A percentile compares a stretch with the other conserved stretches of the same genome.
phyloP scores from a whole-genome alignment of 2,329 filamentous ascomycete genomes.

The Trichoderma sp. region DNA sequence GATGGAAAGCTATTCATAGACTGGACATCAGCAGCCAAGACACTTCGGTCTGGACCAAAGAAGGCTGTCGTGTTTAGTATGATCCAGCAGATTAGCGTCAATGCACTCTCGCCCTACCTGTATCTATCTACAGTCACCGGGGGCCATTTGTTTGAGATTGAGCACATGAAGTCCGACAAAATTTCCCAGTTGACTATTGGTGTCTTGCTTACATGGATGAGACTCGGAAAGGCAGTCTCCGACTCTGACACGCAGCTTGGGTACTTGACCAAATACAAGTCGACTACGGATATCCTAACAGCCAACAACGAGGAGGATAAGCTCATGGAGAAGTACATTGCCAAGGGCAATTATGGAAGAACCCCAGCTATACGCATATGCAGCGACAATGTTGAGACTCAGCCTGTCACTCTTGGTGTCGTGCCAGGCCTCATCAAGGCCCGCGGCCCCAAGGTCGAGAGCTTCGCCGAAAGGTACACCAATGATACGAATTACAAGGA shows the following conservation, averaged over 20 bases:
- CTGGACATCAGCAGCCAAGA: conserved; percentile 41
- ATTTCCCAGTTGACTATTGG: conserved; percentile 44
- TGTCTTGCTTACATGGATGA: conserved; percentile 46
- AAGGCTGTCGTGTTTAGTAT: conserved; percentile 46
- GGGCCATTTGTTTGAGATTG: conserved; percentile 40
- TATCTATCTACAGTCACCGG: conserved; percentile 44
- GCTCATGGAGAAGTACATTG: neutral
- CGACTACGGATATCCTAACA: neutral
- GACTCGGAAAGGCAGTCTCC: conserved; percentile 28
- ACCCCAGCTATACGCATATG: neutral
- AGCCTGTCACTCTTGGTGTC: conserved; percentile 24
- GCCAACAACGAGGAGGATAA: neutral
- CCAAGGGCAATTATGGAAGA: neutral
- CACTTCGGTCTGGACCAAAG: conserved; percentile 35
- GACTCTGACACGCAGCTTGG: conserved; percentile 4
- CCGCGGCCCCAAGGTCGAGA: conserved; percentile 28
- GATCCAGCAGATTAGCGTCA: conserved; percentile 28
- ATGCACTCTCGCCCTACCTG: conserved; percentile 36
- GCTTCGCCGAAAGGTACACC: conserved; percentile 43
- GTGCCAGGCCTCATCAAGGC: conserved; percentile 28
- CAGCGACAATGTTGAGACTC: conserved; percentile 13
- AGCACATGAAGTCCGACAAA: conserved; percentile 22
- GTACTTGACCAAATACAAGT: conserved; percentile 21
- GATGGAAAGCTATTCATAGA: conserved; percentile 41
- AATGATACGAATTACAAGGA: conserved; percentile 38